phyloP scores from a whole-genome alignment of 495 filamentous ascomycete genomes.

The Hapsidospora chrysogenum region DNA sequence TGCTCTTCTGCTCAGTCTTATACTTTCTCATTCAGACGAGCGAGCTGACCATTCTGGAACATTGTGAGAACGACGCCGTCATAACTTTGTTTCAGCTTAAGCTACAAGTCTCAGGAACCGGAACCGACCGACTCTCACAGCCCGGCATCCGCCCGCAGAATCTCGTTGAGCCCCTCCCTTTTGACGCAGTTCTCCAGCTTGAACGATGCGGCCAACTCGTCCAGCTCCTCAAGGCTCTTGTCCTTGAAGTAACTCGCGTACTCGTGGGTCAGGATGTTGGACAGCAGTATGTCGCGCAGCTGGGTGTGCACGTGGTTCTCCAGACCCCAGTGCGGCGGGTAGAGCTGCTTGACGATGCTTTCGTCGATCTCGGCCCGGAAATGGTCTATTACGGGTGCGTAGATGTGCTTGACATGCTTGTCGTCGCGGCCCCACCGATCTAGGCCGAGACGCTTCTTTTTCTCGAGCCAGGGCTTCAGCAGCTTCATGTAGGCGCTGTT shows the following conservation, averaged over 20 bases:
- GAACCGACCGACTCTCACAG: too few relatives aligned
- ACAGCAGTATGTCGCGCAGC: slow-evolving; percentile 30
- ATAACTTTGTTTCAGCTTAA: too few relatives aligned
- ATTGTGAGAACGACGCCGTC: too few relatives aligned
- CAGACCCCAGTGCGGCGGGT: slow-evolving; percentile 35
- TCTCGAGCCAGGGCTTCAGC: slow-evolving; percentile 30
- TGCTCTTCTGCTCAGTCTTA: too few relatives aligned
- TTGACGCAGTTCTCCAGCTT: slow-evolving; percentile 36
- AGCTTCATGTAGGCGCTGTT: slow-evolving; percentile 29
- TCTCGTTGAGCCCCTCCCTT: slow-evolving; percentile 34
- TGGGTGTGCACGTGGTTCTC: slow-evolving; percentile 32
- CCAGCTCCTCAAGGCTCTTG: slow-evolving; percentile 30
- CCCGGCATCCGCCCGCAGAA: too few relatives aligned
- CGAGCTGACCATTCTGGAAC: too few relatives aligned
- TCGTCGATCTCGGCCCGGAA: slow-evolving; percentile 1
- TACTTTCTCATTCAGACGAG: too few relatives aligned
- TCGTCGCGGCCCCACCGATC: slow-evolving; percentile 30
- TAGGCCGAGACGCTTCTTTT: slow-evolving; percentile 29
- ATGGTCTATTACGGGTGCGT: neutral
- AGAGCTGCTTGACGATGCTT: slow-evolving; percentile 13
- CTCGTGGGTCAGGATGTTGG: slow-evolving; percentile 29
- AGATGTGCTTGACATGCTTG: slow-evolving; percentile 1
- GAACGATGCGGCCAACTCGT: slow-evolving; percentile 35
- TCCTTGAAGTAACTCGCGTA: slow-evolving; percentile 36
- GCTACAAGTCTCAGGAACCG: too few relatives aligned